Conservation (phyloP, 768 basidiomycete genomes). For the Tulasnella sp. region DNA sequence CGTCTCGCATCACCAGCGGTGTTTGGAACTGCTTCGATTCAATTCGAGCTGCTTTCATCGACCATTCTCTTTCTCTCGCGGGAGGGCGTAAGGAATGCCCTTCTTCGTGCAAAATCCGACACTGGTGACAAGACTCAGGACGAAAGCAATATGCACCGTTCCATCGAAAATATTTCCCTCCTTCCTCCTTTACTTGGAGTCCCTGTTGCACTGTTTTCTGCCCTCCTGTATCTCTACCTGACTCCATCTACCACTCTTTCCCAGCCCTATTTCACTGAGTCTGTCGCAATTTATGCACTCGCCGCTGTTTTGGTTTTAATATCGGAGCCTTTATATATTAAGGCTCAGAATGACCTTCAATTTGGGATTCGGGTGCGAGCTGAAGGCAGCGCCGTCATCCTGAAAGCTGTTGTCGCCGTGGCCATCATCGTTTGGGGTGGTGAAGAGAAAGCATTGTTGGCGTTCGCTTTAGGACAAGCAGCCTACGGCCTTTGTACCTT, state of each 20-base stretch:
- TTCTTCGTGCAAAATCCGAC: constrained; percentile 60
- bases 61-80: constrained; percentile 90
- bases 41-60: constrained; percentile 88
- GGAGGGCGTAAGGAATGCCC: constrained; percentile 88
- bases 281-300: constrained; percentile 69
- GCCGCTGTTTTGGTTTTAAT: constrained; percentile 78
- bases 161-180: constrained; percentile 57
- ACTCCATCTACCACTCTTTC: constrained; percentile 58
- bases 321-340: constrained; percentile 81
- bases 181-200: constrained; percentile 72
- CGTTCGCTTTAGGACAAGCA: constrained; percentile 86
- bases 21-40: constrained; percentile 85
- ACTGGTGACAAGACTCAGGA: constrained; percentile 21
- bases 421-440: constrained; percentile 54
- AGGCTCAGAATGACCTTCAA: constrained; percentile 67
- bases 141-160: constrained; percentile 21
- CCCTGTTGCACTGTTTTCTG: constrained; percentile 60
- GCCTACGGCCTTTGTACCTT: constrained; percentile 67
- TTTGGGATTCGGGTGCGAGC: constrained; percentile 77
- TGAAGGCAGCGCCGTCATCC: constrained; percentile 80
- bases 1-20: constrained; percentile 81
- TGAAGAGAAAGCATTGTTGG: constrained; percentile 65
- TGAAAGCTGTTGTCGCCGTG: constrained; percentile 75
- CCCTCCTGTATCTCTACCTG: constrained; percentile 57
- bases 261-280: constrained; percentile 67